Base-by-base conservation (phyloP, 306 rosid species). In the Quercus mongolica region DNA sequence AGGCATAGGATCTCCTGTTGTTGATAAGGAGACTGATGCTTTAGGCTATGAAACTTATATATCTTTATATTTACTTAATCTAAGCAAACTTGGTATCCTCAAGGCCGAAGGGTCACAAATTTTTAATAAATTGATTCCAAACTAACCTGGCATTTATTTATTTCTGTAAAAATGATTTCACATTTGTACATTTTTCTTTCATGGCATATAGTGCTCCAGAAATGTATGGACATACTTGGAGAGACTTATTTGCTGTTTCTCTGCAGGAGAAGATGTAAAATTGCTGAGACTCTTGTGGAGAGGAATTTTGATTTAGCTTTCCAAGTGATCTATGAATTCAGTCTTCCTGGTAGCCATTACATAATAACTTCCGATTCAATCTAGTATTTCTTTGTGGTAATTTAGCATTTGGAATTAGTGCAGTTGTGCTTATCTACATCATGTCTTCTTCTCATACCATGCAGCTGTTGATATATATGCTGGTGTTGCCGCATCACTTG, bases 391-490 rank as follows among this genome's bases (percentile, higher is more conserved):
- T 68, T 21, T 73, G 26, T 18, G 28, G 72, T 71, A 72, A 65
- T 74, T 68, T 61, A 52, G 80, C 75, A 51, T 5, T 71, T 35
- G 70, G 56, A 62, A 62, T 19, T 44, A 51, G 61, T 56, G 38
- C 31, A 56, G 49, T 59, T 5, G 41, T 55, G 49, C 19, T 77
- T 63, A 61, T 71, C 68, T 79, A 71, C 55, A 84, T 67, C 64
- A 44, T 68, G 51, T 77, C 20, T 30, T 80, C 77, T 69, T 75
- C 75, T 75, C 78, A 56, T 78, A 12, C 73, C 79, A 73, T 87
- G 84, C 90, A 92, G 98, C 99, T 74, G 98, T 92, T 67, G 94
- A 95, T 86, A 95, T 95, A 87, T 95, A 95, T 82, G 98, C 98
- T 64, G 94, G 91, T 71, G 97, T 95, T 71, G 99, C 98, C 73